A percentile compares a stretch with the other conserved stretches of the same genome.
Conservation (phyloP, 1,284 basidiomycete species). For the Takashimella tepidaria region DNA sequence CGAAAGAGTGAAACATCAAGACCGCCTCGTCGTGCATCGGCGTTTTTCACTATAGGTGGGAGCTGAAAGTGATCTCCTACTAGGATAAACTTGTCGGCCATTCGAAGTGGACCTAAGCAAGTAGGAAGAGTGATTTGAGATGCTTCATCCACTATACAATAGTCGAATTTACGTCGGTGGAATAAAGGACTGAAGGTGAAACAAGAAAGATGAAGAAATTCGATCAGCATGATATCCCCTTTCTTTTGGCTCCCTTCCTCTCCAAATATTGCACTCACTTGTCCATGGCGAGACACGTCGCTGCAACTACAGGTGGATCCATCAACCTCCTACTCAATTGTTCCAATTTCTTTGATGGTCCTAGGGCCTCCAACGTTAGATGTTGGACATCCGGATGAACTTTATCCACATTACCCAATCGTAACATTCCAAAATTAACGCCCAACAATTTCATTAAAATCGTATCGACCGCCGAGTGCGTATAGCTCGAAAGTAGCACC, state of each 20-base stretch:
- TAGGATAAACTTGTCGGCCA: slow-evolving; percentile 83
- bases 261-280: slow-evolving; percentile 58
- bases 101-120: slow-evolving; percentile 85
- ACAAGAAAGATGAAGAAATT: slow-evolving; percentile 3
- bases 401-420: slow-evolving; percentile 88
- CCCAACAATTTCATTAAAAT: slow-evolving; percentile 76
- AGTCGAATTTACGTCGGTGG: slow-evolving; percentile 78
- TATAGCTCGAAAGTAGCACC: slow-evolving; percentile 85
- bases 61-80: slow-evolving; percentile 97
- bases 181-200: slow-evolving; percentile 65
- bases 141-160: slow-evolving; percentile 97
- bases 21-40: slow-evolving; percentile 72
- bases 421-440: slow-evolving; percentile 66
- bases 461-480: slow-evolving; percentile 95
- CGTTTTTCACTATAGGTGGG: slow-evolving; percentile 82
- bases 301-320: slow-evolving; percentile 86
- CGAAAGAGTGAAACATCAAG: slow-evolving; percentile 88
- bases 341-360: slow-evolving; percentile 60
- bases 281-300: slow-evolving; percentile 87
- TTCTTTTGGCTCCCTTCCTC: background rate
- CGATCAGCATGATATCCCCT: background rate
- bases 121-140: slow-evolving; percentile 96
- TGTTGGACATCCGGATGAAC: slow-evolving; percentile 73
- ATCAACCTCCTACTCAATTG: slow-evolving; percentile 75
- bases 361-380: slow-evolving; percentile 61